A percentile compares a stretch with the other conserved stretches of the same genome.
Evolutionary conservation across 768 basidiomycete species (phyloP).

Genomic region (Rhodocollybia butyracea): DNA sequence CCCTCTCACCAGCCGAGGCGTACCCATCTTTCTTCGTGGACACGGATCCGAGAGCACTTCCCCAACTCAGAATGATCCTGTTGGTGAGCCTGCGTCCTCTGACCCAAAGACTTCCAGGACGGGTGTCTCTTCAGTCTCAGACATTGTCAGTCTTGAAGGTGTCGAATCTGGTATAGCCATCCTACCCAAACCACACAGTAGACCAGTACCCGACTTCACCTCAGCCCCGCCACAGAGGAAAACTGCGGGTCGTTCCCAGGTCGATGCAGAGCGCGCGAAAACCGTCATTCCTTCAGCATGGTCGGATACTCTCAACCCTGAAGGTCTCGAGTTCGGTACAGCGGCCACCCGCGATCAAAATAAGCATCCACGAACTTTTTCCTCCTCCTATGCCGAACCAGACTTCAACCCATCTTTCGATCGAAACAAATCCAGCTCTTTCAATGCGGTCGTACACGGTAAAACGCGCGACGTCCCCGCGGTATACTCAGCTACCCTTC

Average conservation of each 20-base stretch:
- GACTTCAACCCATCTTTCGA: constrained; percentile 1
- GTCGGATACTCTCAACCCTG: neutral
- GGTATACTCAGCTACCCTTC: constrained; percentile 13
- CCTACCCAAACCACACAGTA: neutral
- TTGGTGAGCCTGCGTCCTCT: neutral
- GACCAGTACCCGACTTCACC: neutral
- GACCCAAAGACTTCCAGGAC: neutral
- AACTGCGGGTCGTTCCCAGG: too few species aligned
- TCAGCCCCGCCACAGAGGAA: neutral
- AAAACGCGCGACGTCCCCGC: constrained; percentile 43
- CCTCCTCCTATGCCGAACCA: neutral
- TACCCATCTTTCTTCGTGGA: constrained; percentile 31
- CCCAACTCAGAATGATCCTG: neutral
- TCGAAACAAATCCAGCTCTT: constrained; percentile 26
- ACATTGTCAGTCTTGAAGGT: neutral
- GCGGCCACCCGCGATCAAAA: neutral
- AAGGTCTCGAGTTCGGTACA: neutral
- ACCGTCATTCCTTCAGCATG: neutral
- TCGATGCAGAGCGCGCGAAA: neutral
- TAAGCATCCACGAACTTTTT: neutral
- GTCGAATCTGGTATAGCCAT: neutral
- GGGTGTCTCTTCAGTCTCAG: neutral
- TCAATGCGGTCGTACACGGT: constrained; percentile 57
- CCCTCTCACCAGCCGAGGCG: constrained; percentile 32
- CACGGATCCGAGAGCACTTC: neutral